phyloP scores from a whole-genome alignment of 2,329 filamentous ascomycete genomes.

The Drechslerella dactyloides region DNA sequence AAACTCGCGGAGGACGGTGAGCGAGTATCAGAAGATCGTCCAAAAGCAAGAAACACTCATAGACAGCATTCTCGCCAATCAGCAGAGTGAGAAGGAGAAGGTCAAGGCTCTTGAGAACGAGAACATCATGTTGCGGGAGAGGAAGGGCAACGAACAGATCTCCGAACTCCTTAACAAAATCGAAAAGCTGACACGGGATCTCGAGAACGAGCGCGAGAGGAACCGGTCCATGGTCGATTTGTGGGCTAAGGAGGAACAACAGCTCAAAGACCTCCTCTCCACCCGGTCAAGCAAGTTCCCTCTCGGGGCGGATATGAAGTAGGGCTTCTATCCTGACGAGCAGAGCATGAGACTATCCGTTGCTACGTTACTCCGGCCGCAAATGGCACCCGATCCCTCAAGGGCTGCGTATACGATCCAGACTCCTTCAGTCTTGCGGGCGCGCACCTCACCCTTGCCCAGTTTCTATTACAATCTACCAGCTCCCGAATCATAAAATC shows the following conservation, averaged over 20 bases:
- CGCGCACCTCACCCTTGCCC: too few relatives aligned
- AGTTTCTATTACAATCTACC: too few relatives aligned
- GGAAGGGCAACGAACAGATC: conserved; percentile 42
- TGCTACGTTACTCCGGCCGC: too few relatives aligned
- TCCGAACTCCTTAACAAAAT: conserved; percentile 43
- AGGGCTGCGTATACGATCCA: too few relatives aligned
- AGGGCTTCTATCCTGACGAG: neutral
- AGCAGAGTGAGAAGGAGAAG: conserved; percentile 48
- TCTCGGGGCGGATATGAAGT: conserved; percentile 46
- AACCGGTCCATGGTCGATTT: conserved; percentile 41
- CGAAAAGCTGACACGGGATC: conserved; percentile 43
- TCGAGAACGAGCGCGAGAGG: conserved; percentile 41
- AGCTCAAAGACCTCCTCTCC: conserved; percentile 40
- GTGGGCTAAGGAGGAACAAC: conserved; percentile 43
- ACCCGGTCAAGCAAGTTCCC: conserved; percentile 43
- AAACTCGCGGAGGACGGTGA: conserved; percentile 40
- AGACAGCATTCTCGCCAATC: conserved; percentile 44
- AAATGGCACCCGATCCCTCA: too few relatives aligned
- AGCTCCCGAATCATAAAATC: too few relatives aligned
- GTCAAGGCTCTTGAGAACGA: conserved; percentile 34
- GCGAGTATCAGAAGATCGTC: conserved; percentile 47
- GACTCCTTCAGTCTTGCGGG: too few relatives aligned
- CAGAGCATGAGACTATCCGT: neutral
- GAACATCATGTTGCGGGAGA: conserved; percentile 32
- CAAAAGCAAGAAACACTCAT: conserved; percentile 49